These are phyloP conservation scores for Saturnispora galanensis DNA, from an alignment of 805 yeast species.

Conservation along the genomic window DNA sequence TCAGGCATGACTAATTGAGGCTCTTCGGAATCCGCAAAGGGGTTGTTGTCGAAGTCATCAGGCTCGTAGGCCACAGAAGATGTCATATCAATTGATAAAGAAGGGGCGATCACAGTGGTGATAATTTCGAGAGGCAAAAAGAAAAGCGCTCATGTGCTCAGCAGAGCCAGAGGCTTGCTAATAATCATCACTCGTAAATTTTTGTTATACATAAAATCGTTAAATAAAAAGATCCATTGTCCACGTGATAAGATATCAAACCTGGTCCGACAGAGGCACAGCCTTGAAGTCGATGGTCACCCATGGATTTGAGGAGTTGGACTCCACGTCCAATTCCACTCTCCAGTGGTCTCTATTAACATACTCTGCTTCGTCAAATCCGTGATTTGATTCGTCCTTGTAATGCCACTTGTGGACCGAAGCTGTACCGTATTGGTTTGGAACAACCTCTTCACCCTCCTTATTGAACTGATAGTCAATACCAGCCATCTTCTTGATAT, in stretches of 20 bases:
- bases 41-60: slow-evolving; percentile 52
- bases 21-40: slow-evolving; percentile 41
- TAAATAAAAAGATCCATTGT: not conserved
- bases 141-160: not conserved
- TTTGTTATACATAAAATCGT: not conserved
- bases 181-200: not conserved
- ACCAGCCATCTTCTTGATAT: slow-evolving; percentile 54
- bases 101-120: not conserved
- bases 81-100: slow-evolving; percentile 19
- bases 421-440: slow-evolving; percentile 33
- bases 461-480: slow-evolving; percentile 32
- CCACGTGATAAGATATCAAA: not conserved
- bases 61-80: slow-evolving; percentile 32
- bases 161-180: not conserved
- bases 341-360: slow-evolving; percentile 48
- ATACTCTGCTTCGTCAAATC: slow-evolving; percentile 38
- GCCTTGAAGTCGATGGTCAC: slow-evolving; percentile 50
- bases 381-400: slow-evolving; percentile 48
- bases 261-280: slow-evolving; percentile 1
- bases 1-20: slow-evolving; percentile 2
- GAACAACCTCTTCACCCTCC: slow-evolving; percentile 37
- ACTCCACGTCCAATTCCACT: slow-evolving; percentile 51
- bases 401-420: slow-evolving; percentile 54
- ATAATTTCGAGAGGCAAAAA: not conserved
- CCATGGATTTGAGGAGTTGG: slow-evolving; percentile 57